These are phyloP conservation scores for Cryphonectria japonica DNA, from an alignment of 2,329 filamentous ascomycete species.

Conservation along the genomic window DNA sequence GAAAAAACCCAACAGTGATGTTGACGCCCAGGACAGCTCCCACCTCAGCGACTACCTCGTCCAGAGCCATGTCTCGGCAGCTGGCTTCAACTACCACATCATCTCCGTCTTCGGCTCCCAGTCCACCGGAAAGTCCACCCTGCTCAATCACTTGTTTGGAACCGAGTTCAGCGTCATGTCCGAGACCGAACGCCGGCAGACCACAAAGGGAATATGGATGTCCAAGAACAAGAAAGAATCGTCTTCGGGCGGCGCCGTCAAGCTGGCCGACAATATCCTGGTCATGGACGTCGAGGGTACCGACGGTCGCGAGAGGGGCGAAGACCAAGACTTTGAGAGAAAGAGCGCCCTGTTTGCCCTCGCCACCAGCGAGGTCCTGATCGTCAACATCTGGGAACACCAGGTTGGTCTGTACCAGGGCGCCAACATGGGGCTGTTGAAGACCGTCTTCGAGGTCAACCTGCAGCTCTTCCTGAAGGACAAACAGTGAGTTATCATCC, in stretches of 20 bases:
- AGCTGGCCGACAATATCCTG: conserved; percentile 95
- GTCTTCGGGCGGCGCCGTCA: conserved; percentile 47
- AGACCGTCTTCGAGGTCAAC: conserved; percentile 99
- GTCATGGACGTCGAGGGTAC: conserved; percentile 99
- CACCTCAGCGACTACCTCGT: conserved; percentile 82
- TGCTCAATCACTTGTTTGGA: conserved; percentile 93
- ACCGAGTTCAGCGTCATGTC: conserved; percentile 98
- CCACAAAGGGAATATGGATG: conserved; percentile 99
- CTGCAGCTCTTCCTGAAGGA: conserved; percentile 96
- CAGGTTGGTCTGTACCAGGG: conserved; percentile 98
- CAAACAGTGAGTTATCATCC: conserved; percentile 67
- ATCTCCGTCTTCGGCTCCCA: conserved; percentile 99
- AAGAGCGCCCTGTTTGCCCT: conserved; percentile 97
- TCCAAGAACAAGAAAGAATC: conserved; percentile 84
- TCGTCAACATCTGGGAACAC: conserved; percentile 99
- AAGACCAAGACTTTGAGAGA: conserved; percentile 98
- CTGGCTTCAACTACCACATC: conserved; percentile 98
- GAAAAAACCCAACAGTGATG: not conserved
- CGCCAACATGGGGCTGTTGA: conserved; percentile 97
- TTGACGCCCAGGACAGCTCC: conserved; percentile 53
- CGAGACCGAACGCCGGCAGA: conserved; percentile 90
- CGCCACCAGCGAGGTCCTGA: conserved; percentile 95
- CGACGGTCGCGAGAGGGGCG: conserved; percentile 91
- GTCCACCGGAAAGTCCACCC: conserved; percentile 96
- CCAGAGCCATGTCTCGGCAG: conserved; percentile 76